These are phyloP conservation scores for Pseudonitzschia multiseries DNA, from an alignment of 108 stramenopile species.

Conservation along the genomic window DNA sequence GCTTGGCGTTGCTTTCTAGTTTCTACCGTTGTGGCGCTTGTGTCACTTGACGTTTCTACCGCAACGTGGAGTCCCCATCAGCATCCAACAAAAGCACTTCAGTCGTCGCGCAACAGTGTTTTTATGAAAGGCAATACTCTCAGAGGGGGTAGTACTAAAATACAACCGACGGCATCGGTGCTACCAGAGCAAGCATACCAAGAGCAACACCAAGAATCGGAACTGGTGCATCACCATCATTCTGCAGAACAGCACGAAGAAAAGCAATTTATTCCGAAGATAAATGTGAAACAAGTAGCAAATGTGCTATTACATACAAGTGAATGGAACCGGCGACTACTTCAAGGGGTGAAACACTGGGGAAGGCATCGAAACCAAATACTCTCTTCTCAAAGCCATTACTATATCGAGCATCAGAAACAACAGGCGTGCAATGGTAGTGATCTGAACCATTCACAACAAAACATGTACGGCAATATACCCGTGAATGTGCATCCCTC, in stretches of 20 bases:
- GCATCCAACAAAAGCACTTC: constrained; percentile 7
- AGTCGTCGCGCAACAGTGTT: neutral
- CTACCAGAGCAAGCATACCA: neutral
- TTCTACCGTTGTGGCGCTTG: neutral
- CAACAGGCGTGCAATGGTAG: neutral
- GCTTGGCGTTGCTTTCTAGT: neutral
- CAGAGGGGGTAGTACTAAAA: constrained; percentile 26
- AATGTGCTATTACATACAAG: constrained; percentile 33
- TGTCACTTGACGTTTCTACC: constrained; percentile 15
- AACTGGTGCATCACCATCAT: neutral
- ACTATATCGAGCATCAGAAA: constrained; percentile 2
- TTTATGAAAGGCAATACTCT: constrained; percentile 7
- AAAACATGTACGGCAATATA: neutral
- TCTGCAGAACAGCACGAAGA: constrained; percentile 8
- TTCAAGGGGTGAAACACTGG: constrained; percentile 20
- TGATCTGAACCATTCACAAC: neutral
- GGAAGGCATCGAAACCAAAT: constrained; percentile 1
- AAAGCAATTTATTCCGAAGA: constrained; percentile 17
- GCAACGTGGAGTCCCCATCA: constrained; percentile 16
- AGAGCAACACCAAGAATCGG: neutral
- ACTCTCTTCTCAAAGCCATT: neutral
- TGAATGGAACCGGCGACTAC: constrained; percentile 41
- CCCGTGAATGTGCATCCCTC: constrained; percentile 34
- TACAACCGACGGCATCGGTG: neutral
- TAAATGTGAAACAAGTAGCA: constrained; percentile 26